Evolutionary conservation across 441 rosid genomes (phyloP).

Genomic region (Pelargonium cotyledonis): DNA sequence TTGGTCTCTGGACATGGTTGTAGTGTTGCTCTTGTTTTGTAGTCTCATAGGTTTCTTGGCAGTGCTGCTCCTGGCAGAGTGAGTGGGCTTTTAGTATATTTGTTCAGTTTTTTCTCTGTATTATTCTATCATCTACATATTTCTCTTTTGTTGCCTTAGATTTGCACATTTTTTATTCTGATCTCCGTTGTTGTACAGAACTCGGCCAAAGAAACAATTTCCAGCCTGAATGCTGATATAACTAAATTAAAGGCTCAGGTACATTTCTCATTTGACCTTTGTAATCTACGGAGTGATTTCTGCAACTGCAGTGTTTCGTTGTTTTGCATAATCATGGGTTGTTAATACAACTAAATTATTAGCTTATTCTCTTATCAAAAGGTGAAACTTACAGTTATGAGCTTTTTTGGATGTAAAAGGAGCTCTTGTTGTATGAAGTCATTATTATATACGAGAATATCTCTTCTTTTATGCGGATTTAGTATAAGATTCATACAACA

Average conservation of each 20-base stretch:
- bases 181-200: constrained; percentile 39
- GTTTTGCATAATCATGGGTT: neutral
- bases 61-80: neutral
- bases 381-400: too few relatives aligned
- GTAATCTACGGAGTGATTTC: neutral
- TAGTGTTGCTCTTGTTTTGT: neutral
- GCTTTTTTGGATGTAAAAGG: too few relatives aligned
- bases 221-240: constrained; percentile 43
- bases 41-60: neutral
- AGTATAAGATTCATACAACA: neutral
- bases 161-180: constrained; percentile 18
- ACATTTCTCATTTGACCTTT: constrained; percentile 18
- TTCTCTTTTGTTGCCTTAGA: neutral
- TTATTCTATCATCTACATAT: neutral
- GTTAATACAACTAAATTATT: too few relatives aligned
- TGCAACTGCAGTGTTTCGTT: neutral
- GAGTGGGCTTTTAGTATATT: too few relatives aligned
- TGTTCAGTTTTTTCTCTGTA: too few relatives aligned
- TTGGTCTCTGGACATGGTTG: neutral
- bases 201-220: constrained; percentile 37
- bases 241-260: constrained; percentile 55
- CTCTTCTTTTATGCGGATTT: neutral
- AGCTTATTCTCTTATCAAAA: too few relatives aligned
- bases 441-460: too few relatives aligned
- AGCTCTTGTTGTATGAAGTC: too few relatives aligned